Conservation (phyloP, 192 early-diverging fungal genomes). For the Pecoramyces ruminantium region DNA sequence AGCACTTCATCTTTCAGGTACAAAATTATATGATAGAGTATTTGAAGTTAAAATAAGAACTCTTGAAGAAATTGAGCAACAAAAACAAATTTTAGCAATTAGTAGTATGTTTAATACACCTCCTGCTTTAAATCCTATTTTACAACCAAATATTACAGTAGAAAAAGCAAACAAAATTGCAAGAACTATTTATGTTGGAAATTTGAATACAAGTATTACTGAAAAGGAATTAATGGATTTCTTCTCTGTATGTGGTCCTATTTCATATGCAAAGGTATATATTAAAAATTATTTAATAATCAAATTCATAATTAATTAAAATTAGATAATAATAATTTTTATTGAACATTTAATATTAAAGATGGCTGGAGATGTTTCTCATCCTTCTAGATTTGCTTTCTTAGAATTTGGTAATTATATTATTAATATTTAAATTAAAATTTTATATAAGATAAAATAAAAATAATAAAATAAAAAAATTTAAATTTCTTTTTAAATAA, state of each 20-base stretch:
- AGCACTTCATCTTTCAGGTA: constrained; percentile 50
- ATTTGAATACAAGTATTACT: constrained; percentile 27
- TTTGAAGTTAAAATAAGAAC: constrained; percentile 24
- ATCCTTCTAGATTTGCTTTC: constrained; percentile 56
- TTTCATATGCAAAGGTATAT: constrained; percentile 30
- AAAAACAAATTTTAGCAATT: background rate
- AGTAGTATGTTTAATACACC: constrained; percentile 2
- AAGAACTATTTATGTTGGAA: constrained; percentile 60
- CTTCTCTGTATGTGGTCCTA: constrained; percentile 43
- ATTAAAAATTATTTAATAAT: too few relatives aligned
- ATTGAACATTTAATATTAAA: constrained; percentile 1
- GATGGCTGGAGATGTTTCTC: constrained; percentile 53
- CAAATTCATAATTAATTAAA: too few relatives aligned
- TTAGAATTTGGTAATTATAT: constrained; percentile 47
- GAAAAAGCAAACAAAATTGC: constrained; percentile 58
- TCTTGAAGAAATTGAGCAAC: constrained; percentile 19
- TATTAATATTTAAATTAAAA: too few relatives aligned
- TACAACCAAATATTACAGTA: constrained; percentile 7
- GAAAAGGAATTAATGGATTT: constrained; percentile 45
- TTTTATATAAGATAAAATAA: too few relatives aligned
- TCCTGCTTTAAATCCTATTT: constrained; percentile 22
- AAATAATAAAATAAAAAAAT: too few relatives aligned
- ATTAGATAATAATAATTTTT: too few relatives aligned
- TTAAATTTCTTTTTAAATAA: too few relatives aligned
- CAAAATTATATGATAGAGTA: constrained; percentile 43